phyloP scores from a whole-genome alignment of 768 basidiomycete genomes.

The Rhodotorula babjevae region DNA sequence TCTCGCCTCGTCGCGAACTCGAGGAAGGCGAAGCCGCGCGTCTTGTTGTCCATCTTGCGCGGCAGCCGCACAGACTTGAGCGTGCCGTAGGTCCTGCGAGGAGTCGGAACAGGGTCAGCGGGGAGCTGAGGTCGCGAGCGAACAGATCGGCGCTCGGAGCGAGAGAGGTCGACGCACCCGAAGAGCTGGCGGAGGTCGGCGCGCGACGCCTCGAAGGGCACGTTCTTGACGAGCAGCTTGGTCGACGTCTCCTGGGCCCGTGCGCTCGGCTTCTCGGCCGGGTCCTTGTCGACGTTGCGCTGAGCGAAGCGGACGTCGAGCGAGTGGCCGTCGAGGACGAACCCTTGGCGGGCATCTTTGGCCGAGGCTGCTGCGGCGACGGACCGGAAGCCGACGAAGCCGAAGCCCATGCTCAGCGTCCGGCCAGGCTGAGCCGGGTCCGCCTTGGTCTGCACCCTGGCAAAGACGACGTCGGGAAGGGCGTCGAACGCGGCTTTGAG shows the following conservation, averaged over 20 bases:
- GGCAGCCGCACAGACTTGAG: slow-evolving; percentile 92
- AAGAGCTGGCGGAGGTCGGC: slow-evolving; percentile 87
- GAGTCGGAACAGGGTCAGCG: background rate
- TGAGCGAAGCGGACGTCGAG: slow-evolving; percentile 81
- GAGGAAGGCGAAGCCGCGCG: slow-evolving; percentile 92
- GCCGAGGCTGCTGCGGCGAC: slow-evolving; percentile 68
- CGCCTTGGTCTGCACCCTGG: slow-evolving; percentile 79
- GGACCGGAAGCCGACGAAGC: slow-evolving; percentile 85
- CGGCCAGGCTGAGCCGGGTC: slow-evolving; percentile 68
- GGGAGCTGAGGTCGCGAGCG: no score
- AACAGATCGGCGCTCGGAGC: no score
- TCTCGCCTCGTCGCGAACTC: slow-evolving; percentile 87
- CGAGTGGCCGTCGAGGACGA: slow-evolving; percentile 78
- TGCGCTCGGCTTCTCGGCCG: slow-evolving; percentile 43
- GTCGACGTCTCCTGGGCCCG: slow-evolving; percentile 61
- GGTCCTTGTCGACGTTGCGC: slow-evolving; percentile 57
- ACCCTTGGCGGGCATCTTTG: slow-evolving; percentile 69
- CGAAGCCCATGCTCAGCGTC: slow-evolving; percentile 88
- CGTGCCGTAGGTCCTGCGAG: slow-evolving; percentile 71
- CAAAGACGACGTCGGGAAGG: slow-evolving; percentile 75
- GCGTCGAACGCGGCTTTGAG: slow-evolving; percentile 65
- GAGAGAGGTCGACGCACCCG: slow-evolving; percentile 56
- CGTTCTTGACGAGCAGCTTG: slow-evolving; percentile 97
- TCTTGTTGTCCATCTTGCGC: slow-evolving; percentile 78
- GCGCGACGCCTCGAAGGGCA: slow-evolving; percentile 92